phyloP scores from a whole-genome alignment of 129 eudicot genomes.

The Helichrysum umbraculigerum region DNA sequence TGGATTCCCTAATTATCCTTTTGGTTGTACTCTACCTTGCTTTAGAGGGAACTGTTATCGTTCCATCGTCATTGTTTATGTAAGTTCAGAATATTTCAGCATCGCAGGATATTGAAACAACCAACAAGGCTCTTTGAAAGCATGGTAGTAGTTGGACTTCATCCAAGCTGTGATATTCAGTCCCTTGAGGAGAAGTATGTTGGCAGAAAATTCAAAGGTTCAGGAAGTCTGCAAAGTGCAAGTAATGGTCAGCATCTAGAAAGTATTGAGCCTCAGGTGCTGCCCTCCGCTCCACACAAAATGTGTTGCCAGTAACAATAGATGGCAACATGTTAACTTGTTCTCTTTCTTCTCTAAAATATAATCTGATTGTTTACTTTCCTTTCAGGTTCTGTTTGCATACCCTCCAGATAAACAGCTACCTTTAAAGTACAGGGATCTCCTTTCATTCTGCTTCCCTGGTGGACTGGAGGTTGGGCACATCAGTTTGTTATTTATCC shows the following conservation, averaged over 20 bases:
- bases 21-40: neutral
- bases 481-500: constrained; percentile 25
- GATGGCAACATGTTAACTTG: constrained; percentile 8
- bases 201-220: constrained; percentile 63
- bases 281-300: neutral
- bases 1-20: constrained; percentile 6
- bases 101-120: constrained; percentile 78
- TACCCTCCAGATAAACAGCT: constrained; percentile 92
- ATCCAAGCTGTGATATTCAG: constrained; percentile 76
- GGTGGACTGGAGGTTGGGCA: constrained; percentile 85
- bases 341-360: constrained; percentile 13
- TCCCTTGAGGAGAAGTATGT: constrained; percentile 55
- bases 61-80: constrained; percentile 17
- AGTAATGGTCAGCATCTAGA: constrained; percentile 65
- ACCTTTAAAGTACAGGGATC: constrained; percentile 85
- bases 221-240: constrained; percentile 65
- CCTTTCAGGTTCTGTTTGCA: constrained; percentile 78
- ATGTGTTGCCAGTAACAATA: neutral
- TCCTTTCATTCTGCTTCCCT: constrained; percentile 97
- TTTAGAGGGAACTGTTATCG: neutral
- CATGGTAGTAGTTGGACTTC: constrained; percentile 97
- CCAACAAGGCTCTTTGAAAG: constrained; percentile 92
- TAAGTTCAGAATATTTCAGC: constrained; percentile 46
- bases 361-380: constrained; percentile 9
- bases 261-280: constrained; percentile 92